Evolutionary conservation across 1,139 yeast genomes (phyloP), one percentile per base, ranked within the genome.

Genomic region (Debaryomyces sp.): DNA sequence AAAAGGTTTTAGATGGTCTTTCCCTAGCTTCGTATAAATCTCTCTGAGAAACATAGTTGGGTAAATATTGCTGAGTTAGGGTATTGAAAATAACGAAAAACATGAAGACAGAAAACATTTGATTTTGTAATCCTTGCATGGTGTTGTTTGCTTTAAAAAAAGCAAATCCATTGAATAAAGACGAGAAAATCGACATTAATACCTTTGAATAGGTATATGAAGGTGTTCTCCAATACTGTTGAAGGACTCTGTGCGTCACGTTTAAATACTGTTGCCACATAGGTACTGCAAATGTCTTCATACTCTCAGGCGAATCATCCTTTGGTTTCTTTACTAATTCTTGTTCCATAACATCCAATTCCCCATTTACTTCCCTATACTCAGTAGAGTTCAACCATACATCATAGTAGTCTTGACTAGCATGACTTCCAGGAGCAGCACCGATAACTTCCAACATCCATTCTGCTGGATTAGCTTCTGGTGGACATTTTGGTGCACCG

Each of bases 71-170:
- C 58, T 83, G 82, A 41, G 81, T 77, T 67, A 82, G 68, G 23
- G 89, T 67, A 40, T 62, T 63, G 53, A 84, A 74, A 50, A 80
- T 67, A 56, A 67, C 55, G 36, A 64, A 60, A 55, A 82, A 70
- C 84, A 85, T 77, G 67, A 85, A 85, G 37, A 77, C 67, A 32
- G 84, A 73, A 46, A 81, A 75, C 73, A 79, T 70, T 48, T 80
- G 80, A 59, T 76, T 73, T 43, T 67, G 70, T 42, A 80, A 72
- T 46, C 81, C 82, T 57, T 75, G 78, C 9, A 58, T 44, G 7
- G 70, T 55, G 37, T 57, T 64, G 32, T 54, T 50, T 8, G 71
- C 67, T 43, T 64, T 64, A 57, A 57, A 77, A 55, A 75, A 77
- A 0, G 77, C 66, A 55, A 77, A 77, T 22, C 82, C 82, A 53